A percentile compares a stretch with the other conserved stretches of the same genome.
phyloP scores from a whole-genome alignment of 2,329 filamentous ascomycete genomes.

The Penicillium hesseltinei region DNA sequence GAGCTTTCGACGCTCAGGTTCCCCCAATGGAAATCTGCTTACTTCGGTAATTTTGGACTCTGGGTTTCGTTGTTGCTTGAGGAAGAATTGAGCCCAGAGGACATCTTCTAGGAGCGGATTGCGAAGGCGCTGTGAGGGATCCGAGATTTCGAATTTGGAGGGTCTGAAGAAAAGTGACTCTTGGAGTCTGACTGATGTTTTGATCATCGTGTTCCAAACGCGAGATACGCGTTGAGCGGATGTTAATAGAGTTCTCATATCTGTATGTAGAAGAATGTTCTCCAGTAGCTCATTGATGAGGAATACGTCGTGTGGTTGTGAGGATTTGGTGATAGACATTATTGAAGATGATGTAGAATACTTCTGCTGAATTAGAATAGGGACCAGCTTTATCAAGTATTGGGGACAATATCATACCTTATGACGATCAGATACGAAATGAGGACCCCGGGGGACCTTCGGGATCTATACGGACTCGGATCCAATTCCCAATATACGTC shows the following conservation, averaged over 20 bases:
- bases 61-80: slow-evolving; percentile 2
- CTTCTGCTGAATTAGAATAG: background rate
- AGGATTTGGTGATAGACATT: background rate
- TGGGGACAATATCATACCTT: background rate
- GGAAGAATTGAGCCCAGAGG: slow-evolving; percentile 10
- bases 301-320: slow-evolving; percentile 2
- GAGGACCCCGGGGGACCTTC: slow-evolving; percentile 6
- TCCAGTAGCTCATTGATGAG: slow-evolving; percentile 9
- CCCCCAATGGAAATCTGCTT: slow-evolving; percentile 5
- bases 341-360: background rate
- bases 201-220: background rate
- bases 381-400: background rate
- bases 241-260: slow-evolving; percentile 5
- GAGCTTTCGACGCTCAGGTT: slow-evolving; percentile 1
- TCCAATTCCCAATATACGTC: background rate
- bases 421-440: slow-evolving; percentile 7
- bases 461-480: background rate
- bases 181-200: slow-evolving; percentile 1
- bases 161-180: slow-evolving; percentile 4
- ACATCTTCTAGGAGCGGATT: slow-evolving; percentile 9
- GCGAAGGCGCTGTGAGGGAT: background rate
- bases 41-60: background rate
- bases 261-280: slow-evolving; percentile 9
- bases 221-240: slow-evolving; percentile 8
- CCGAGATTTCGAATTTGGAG: background rate